Evolutionary conservation across 495 filamentous ascomycete genomes (phyloP).

Genomic region (Lophium mytilinum): DNA sequence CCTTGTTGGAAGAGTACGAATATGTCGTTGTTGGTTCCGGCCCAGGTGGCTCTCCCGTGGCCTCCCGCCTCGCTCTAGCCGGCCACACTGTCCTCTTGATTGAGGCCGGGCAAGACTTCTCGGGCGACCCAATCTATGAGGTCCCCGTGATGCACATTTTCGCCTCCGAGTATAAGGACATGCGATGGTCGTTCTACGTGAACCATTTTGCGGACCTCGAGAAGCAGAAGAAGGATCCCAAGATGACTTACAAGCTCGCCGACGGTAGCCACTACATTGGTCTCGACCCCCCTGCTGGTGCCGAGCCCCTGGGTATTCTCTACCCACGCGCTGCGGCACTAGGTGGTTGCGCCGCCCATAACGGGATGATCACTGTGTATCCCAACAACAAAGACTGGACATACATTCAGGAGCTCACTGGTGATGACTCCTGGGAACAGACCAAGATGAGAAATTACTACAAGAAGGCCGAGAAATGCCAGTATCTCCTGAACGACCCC

Average conservation of each 20-base stretch:
- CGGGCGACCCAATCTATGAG: slow-evolving; percentile 12
- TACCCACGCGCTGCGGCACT: slow-evolving; percentile 44
- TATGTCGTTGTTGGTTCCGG: slow-evolving; percentile 28
- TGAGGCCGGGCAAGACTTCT: slow-evolving; percentile 24
- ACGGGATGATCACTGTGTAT: slow-evolving; percentile 39
- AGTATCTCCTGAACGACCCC: slow-evolving; percentile 39
- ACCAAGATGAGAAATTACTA: slow-evolving; percentile 45
- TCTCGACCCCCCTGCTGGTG: slow-evolving; percentile 38
- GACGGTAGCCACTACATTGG: slow-evolving; percentile 23
- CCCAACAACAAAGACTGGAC: slow-evolving; percentile 40
- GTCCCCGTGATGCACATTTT: slow-evolving; percentile 8
- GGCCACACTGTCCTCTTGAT: slow-evolving; percentile 24
- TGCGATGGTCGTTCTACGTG: slow-evolving; percentile 27
- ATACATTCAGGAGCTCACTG: slow-evolving; percentile 41
- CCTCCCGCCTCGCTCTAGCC: slow-evolving; percentile 20
- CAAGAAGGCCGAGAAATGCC: slow-evolving; percentile 44
- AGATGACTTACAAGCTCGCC: slow-evolving; percentile 22
- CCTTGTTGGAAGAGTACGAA: too few species aligned
- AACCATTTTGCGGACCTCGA: slow-evolving; percentile 23
- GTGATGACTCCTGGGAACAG: slow-evolving; percentile 41
- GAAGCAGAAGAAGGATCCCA: slow-evolving; percentile 20
- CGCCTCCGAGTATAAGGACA: slow-evolving; percentile 2
- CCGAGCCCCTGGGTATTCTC: slow-evolving; percentile 37
- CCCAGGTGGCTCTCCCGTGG: slow-evolving; percentile 23
- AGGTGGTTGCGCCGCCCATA: slow-evolving; percentile 45